Evolutionary conservation across 2,329 filamentous ascomycete species (phyloP), one percentile per base, ranked within the genome.

Genomic region (Cladosporium sp.): DNA sequence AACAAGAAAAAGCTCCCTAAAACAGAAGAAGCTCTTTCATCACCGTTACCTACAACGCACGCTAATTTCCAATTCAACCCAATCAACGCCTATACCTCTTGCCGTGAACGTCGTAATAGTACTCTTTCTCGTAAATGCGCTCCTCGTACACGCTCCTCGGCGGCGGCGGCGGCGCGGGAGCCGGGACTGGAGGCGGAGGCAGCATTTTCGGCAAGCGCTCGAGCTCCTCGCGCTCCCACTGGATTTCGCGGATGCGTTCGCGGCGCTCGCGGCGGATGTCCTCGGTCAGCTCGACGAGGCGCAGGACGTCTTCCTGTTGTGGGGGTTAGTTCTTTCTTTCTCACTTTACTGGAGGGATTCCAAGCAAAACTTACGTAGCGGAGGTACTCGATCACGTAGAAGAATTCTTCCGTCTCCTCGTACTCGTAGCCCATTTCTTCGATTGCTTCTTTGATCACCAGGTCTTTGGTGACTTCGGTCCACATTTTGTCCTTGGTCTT

Each of bases 401-500:
- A 98, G 79, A 92, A 96, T 68, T 86, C 87, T 64, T 92, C 90
- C 0, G 92, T 95, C 83, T 98, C 93, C 76, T 97, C 92, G 75
- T 89, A 98, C 67, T 92, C 88, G 78, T 97, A 98, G 2, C 92
- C 92, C 75, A 89, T 81, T 73, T 90, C 84, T 71, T 96, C 90
- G 70, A 98, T 91, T 21, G 95, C 95, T 76, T 97, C 93, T 62
- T 90, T 88, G 66, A 90, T 84, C 18, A 98, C 92, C 41, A 98
- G 80, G 71, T 97, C 93, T 80, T 96, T 97, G 55, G 94, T 96
- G 72, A 99, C 92, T 79, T 98, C 95, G 0, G 95, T 99, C 94
- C 94, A 98, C 82, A 96, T 91, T 67, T 83, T 81, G 69, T 79
- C 80, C 38, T 69, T 69, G 11, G 69, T 70, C 66, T 72, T 73